These are phyloP conservation scores for Tylopilus vinaceipallidus DNA, from an alignment of 768 basidiomycete species.

Conservation along the genomic window DNA sequence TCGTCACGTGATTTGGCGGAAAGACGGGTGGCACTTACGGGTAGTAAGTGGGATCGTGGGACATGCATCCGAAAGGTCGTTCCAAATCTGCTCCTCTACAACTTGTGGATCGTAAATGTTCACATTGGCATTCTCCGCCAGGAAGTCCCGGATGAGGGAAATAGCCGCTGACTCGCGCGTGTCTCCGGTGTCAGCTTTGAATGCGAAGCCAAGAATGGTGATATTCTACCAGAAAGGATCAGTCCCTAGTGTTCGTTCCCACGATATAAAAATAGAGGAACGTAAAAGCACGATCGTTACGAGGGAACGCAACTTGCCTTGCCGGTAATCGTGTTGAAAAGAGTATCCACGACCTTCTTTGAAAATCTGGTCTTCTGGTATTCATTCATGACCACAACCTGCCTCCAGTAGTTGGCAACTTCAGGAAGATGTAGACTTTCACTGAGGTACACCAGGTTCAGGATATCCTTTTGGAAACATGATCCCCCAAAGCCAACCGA, in stretches of 20 bases:
- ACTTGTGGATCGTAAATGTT: conserved; percentile 94
- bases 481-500: conserved; percentile 97
- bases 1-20: no score
- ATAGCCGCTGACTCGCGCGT: conserved; percentile 97
- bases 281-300: no score
- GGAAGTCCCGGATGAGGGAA: conserved; percentile 92
- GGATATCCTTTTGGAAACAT: conserved; percentile 99
- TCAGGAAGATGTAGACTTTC: conserved; percentile 94
- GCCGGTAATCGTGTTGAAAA: conserved; percentile 97
- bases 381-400: conserved; percentile 98
- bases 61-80: conserved; percentile 66
- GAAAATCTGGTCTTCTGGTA: conserved; percentile 97
- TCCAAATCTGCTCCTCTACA: conserved; percentile 82
- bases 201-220: conserved; percentile 96
- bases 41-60: conserved; percentile 59
- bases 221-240: conserved; percentile 57
- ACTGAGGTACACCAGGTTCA: conserved; percentile 96
- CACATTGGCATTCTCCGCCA: conserved; percentile 81
- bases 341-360: conserved; percentile 91
- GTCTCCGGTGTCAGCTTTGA: conserved; percentile 99
- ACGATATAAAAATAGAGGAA: conserved; percentile 1
- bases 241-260: conserved; percentile 5
- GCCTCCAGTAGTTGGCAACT: conserved; percentile 96
- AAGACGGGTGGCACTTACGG: conserved; percentile 57
- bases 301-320: conserved; percentile 65